Evolutionary conservation across 768 basidiomycete genomes (phyloP).

Genomic region (Hemileccinum impolitum): DNA sequence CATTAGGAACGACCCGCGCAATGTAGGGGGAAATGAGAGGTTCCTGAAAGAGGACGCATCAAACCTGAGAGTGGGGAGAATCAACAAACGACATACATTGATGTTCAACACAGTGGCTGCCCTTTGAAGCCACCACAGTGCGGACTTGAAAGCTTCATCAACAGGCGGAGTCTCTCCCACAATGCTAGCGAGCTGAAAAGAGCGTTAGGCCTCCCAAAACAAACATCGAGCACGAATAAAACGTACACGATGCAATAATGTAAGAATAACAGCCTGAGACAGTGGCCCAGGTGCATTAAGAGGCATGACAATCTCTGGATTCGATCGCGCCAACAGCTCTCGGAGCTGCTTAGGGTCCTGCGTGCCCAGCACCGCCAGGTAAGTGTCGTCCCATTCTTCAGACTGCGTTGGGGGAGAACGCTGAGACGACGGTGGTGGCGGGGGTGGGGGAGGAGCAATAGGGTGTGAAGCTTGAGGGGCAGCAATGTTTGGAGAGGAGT

Average conservation of each 20-base stretch:
- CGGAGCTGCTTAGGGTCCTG: slow-evolving; percentile 74
- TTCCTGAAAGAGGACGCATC: slow-evolving; percentile 42
- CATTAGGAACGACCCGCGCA: slow-evolving; percentile 75
- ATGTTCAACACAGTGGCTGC: slow-evolving; percentile 68
- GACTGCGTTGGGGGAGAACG: slow-evolving; percentile 52
- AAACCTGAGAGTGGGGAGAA: not conserved
- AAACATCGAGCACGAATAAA: slow-evolving; percentile 2
- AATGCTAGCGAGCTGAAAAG: slow-evolving; percentile 62
- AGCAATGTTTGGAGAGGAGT: slow-evolving; percentile 54
- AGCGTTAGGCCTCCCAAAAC: not conserved
- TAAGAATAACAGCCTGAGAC: slow-evolving; percentile 82
- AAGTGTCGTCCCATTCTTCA: slow-evolving; percentile 85
- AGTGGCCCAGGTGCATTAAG: slow-evolving; percentile 64
- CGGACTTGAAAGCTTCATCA: slow-evolving; percentile 78
- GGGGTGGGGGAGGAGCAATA: slow-evolving; percentile 59
- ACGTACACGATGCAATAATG: slow-evolving; percentile 77
- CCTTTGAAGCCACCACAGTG: slow-evolving; percentile 86
- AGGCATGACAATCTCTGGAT: slow-evolving; percentile 79
- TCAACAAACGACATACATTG: slow-evolving; percentile 43
- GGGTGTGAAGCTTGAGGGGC: slow-evolving; percentile 84
- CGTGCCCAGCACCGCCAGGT: slow-evolving; percentile 70
- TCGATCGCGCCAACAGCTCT: slow-evolving; percentile 68
- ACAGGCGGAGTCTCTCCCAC: slow-evolving; percentile 73
- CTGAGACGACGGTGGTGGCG: slow-evolving; percentile 38
- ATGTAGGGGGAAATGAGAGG: slow-evolving; percentile 81